phyloP scores from a whole-genome alignment of 768 basidiomycete genomes.

The Tulasnella sp. region DNA sequence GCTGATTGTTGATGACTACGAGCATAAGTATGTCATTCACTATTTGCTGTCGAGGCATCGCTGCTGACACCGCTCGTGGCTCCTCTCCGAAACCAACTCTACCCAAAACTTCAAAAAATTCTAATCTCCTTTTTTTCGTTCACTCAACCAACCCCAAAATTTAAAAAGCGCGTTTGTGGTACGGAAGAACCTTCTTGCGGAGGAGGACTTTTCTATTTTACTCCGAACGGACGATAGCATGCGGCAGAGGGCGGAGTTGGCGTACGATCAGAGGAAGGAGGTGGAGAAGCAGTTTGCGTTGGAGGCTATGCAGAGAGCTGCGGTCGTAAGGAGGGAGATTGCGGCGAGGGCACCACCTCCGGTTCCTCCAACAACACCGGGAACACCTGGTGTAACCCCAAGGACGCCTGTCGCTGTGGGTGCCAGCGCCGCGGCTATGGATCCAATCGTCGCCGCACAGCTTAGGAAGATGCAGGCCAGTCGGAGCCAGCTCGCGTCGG shows the following conservation, averaged over 20 bases:
- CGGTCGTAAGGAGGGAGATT: slow-evolving; percentile 5
- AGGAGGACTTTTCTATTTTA: slow-evolving; percentile 21
- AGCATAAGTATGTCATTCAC: slow-evolving; percentile 30
- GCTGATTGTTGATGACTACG: slow-evolving; percentile 42
- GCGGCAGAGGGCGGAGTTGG: slow-evolving; percentile 6
- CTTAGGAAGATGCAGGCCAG: slow-evolving; percentile 5
- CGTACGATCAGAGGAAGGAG: slow-evolving; percentile 18
- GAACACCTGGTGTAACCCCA: slow-evolving; percentile 10
- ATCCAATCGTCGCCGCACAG: slow-evolving; percentile 12
- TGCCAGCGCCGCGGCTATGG: slow-evolving; percentile 1
- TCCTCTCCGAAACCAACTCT: slow-evolving; percentile 6
- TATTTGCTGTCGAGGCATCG: slow-evolving; percentile 8
- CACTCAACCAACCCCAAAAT: not conserved
- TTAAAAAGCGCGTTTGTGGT: slow-evolving; percentile 18
- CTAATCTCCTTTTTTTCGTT: not conserved
- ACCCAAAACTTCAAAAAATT: not conserved
- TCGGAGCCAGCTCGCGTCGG: not conserved
- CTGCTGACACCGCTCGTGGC: slow-evolving; percentile 19
- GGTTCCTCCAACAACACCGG: slow-evolving; percentile 8
- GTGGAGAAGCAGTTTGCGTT: slow-evolving; percentile 7
- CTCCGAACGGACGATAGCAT: slow-evolving; percentile 28
- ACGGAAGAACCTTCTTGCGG: slow-evolving; percentile 25
- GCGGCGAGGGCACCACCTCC: slow-evolving; percentile 18
- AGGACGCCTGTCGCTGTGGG: slow-evolving; percentile 4
- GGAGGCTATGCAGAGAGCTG: not conserved